Evolutionary conservation across 768 basidiomycete genomes (phyloP).

Genomic region (Lentinula sp.): DNA sequence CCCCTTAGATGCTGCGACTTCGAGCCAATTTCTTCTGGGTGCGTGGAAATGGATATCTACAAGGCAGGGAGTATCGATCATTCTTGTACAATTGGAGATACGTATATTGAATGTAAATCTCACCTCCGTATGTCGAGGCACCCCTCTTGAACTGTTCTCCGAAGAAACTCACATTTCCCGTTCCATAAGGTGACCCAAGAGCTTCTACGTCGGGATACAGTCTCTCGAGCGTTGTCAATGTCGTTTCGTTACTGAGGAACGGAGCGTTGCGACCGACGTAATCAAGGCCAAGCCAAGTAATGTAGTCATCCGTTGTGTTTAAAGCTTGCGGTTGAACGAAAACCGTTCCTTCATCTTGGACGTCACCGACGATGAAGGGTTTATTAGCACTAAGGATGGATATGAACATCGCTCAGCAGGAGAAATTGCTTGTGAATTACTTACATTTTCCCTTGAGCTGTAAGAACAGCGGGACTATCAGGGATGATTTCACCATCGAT

Average conservation of each 20-base stretch:
- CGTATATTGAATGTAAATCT: not conserved
- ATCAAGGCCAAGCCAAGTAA: not conserved
- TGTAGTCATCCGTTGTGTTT: not conserved
- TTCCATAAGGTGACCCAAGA: conserved; percentile 2
- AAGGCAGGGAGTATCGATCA: not conserved
- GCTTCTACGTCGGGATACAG: conserved; percentile 2
- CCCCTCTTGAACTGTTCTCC: conserved; percentile 19
- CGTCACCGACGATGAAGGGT: conserved; percentile 20
- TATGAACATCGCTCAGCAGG: no score
- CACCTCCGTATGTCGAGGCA: conserved; percentile 9
- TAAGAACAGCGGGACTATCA: conserved; percentile 14
- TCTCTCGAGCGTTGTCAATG: conserved; percentile 4
- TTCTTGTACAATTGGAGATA: no score
- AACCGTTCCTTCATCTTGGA: conserved; percentile 16
- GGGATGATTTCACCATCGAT: conserved; percentile 19
- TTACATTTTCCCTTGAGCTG: conserved; percentile 11
- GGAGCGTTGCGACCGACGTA: not conserved
- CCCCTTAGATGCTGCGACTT: conserved; percentile 16
- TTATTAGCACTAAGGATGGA: conserved; percentile 3
- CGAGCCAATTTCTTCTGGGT: conserved; percentile 16
- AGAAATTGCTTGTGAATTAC: not conserved
- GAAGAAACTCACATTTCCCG: conserved; percentile 7
- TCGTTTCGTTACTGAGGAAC: not conserved
- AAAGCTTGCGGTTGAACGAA: not conserved
- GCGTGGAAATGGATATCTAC: conserved; percentile 20